Base-by-base conservation (phyloP, 192 early-diverging fungal genomes). In the Coemansia sp. region DNA sequence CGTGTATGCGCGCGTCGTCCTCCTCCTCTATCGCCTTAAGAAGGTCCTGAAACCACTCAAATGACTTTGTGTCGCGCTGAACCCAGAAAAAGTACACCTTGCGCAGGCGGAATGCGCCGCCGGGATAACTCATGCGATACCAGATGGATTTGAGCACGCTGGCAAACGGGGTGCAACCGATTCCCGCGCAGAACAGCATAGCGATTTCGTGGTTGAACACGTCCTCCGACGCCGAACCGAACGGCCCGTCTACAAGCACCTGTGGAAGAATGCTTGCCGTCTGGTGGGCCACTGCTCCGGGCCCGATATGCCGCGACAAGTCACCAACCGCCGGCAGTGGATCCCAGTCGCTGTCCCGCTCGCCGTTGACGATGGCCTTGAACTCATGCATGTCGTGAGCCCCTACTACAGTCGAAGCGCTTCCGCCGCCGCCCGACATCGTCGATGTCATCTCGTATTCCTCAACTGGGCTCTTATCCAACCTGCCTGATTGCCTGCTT, bases 61-160 rank as follows among this genome's bases (percentile, higher is more conserved):
- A 93, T 14, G 88, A 88, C 58, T 89, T 86, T 60, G 87, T 89
- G 73, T 93, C 92, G 22, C 93, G 84, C 71, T 88, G 90, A 34
- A 89, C 82, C 92, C 92, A 94, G 75, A 92, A 80, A 65, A 94
- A 94, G 70, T 93, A 93, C 12, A 92, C 92, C 69, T 94, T 94
- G 65, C 85, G 86, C 38, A 94, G 77, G 4, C 83, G 77, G 65
- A 82, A 73, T 56, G 63, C 56, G 1, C 66, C 68, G 51, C 65
- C 69, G 12, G 80, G 76, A 64, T 86, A 81, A 73, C 81, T 86
- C 65, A 87, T 51, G 34, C 89, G 81, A 64, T 88, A 89, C 88
- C 88, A 90, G 76, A 92, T 86, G 49, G 87, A 87, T 63, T 92
- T 92, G 64, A 93, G 78, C 70, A 93, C 89, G 31, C 87, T 88